Conservation (phyloP, 192 early-diverging fungal genomes). For the Coemansia sp. region DNA sequence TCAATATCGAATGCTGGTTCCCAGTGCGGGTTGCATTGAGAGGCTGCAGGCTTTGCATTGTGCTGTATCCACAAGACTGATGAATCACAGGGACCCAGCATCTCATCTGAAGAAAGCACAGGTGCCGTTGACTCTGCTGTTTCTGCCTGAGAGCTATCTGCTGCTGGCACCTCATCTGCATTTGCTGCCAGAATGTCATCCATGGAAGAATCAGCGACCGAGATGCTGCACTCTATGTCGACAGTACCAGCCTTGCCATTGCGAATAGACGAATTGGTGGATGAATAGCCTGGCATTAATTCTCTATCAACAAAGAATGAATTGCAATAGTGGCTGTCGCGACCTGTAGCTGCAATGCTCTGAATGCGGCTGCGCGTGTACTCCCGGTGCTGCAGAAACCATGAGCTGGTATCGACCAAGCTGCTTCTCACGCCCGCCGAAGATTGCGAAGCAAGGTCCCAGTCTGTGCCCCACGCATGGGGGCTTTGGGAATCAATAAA, state of each 20-base stretch:
- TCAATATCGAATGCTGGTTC: no score
- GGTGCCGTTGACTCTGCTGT: conserved; percentile 1
- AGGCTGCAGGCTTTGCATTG: neutral
- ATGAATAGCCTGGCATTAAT: neutral
- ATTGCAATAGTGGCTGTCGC: conserved; percentile 12
- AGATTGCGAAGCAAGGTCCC: conserved; percentile 3
- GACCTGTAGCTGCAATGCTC: conserved; percentile 40
- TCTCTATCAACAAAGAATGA: no score
- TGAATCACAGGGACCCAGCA: conserved; percentile 20
- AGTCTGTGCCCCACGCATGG: neutral
- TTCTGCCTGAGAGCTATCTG: neutral
- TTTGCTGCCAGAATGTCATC: neutral
- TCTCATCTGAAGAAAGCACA: neutral
- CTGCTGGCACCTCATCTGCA: neutral
- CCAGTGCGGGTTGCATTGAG: neutral
- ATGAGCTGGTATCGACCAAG: conserved; percentile 16
- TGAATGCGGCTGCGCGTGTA: conserved; percentile 23
- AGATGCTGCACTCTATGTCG: neutral
- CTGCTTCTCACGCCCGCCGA: conserved; percentile 29
- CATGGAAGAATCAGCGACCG: neutral
- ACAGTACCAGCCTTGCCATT: neutral
- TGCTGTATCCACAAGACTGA: conserved; percentile 43
- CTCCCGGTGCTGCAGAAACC: conserved; percentile 11
- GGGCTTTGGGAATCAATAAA: neutral
- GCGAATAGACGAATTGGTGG: conserved; percentile 10